Percentiles rank a stretch among this genome's conserved stretches.
Evolutionary conservation across 2,329 filamentous ascomycete species (phyloP).

Genomic region (Botrytis deweyae): DNA sequence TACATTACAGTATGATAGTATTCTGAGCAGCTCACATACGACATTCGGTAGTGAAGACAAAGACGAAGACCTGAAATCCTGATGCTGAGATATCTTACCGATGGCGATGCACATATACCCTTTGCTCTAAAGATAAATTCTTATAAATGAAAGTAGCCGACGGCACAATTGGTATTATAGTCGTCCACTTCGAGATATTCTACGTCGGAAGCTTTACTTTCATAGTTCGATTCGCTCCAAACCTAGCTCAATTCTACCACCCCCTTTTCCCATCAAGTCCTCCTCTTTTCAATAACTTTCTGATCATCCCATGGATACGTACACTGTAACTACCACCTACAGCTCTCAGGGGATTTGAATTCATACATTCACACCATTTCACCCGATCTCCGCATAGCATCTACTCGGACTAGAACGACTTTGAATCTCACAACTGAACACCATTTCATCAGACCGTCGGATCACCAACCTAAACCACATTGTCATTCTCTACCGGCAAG

Average conservation of each 20-base stretch:
- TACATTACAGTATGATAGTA: neutral
- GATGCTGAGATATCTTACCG: neutral
- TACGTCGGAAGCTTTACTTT: neutral
- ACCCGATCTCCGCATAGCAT: no score
- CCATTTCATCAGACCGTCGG: no score
- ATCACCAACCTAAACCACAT: neutral
- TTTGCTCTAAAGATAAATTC: neutral
- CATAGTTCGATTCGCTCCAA: no score
- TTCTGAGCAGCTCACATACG: neutral
- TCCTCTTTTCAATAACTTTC: neutral
- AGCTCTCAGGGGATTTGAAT: no score
- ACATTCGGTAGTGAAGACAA: neutral
- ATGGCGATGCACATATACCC: neutral
- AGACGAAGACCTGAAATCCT: neutral
- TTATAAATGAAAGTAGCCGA: neutral
- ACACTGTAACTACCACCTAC: no score
- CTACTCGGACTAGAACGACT: neutral
- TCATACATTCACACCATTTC: neutral
- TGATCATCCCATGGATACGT: neutral
- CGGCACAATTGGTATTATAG: neutral
- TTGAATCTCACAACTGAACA: neutral
- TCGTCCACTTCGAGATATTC: neutral
- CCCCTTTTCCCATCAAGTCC: neutral
- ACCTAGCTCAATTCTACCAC: neutral
- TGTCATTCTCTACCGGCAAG: neutral